phyloP scores from a whole-genome alignment of 495 filamentous ascomycete genomes.

The Chaetomium cochliodes region DNA sequence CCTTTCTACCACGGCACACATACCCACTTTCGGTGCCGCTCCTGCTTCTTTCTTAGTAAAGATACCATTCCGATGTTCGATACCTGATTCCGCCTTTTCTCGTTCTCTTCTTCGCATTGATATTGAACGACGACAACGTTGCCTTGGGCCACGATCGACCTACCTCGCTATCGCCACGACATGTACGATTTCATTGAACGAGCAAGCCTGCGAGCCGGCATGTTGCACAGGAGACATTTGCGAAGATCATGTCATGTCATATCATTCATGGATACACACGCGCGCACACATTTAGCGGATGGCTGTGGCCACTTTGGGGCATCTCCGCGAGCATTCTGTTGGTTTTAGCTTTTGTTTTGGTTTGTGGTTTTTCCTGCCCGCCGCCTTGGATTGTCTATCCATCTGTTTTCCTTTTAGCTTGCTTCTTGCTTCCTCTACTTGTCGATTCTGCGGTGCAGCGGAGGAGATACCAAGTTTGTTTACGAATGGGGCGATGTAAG shows the following conservation, averaged over 20 bases:
- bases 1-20: conserved; percentile 2
- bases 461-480: conserved; percentile 18
- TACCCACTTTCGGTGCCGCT: conserved; percentile 7
- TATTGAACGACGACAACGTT: no score
- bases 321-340: neutral
- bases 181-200: conserved; percentile 10
- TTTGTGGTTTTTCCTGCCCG: neutral
- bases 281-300: neutral
- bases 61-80: conserved; percentile 7
- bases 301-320: neutral
- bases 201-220: neutral
- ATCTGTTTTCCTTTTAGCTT: neutral
- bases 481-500: neutral
- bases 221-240: conserved; percentile 3
- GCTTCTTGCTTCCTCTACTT: neutral
- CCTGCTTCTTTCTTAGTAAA: conserved; percentile 18
- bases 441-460: conserved; percentile 12
- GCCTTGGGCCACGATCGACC: neutral
- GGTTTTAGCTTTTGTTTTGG: neutral
- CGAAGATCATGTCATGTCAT: conserved; percentile 1
- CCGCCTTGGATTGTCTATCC: neutral
- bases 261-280: conserved; percentile 7
- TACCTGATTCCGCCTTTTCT: neutral
- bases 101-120: no score
- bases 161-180: neutral